Conservation (phyloP, 169 alveolate species). For the Babesia bovis region DNA sequence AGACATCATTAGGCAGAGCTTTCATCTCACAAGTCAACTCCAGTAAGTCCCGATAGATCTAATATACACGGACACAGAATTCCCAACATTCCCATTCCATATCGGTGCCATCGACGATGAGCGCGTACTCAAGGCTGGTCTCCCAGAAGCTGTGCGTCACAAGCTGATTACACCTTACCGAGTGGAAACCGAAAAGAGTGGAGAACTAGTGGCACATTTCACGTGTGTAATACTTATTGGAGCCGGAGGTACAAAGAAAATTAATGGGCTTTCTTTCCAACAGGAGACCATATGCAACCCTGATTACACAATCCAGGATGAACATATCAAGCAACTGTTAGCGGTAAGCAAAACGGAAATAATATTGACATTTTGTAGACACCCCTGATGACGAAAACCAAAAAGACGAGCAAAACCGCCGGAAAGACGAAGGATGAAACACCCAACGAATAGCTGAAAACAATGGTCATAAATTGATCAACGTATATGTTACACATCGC, state of each 20-base stretch:
- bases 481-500: too few species aligned
- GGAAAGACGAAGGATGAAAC: not conserved
- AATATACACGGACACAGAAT: conserved; percentile 22
- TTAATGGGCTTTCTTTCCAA: conserved; percentile 72
- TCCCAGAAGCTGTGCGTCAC: conserved; percentile 95
- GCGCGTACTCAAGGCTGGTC: conserved; percentile 87
- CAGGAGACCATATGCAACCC: conserved; percentile 50
- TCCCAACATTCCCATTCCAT: conserved; percentile 83
- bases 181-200: conserved; percentile 87
- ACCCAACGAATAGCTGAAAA: not conserved
- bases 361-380: not conserved
- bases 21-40: conserved; percentile 91
- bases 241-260: conserved; percentile 85
- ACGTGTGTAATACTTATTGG: conserved; percentile 88
- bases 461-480: too few species aligned
- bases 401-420: conserved; percentile 11
- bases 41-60: conserved; percentile 23
- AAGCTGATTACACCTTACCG: conserved; percentile 91
- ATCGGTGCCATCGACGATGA: conserved; percentile 79
- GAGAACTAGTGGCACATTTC: conserved; percentile 92
- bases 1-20: conserved; percentile 91
- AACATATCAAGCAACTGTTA: conserved; percentile 31
- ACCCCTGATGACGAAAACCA: conserved; percentile 25
- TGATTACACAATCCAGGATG: conserved; percentile 46
- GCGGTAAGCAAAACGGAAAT: conserved; percentile 21